These are phyloP conservation scores for Abrus pulchellus DNA, from an alignment of 306 rosid genomes.

Conservation along the genomic window DNA sequence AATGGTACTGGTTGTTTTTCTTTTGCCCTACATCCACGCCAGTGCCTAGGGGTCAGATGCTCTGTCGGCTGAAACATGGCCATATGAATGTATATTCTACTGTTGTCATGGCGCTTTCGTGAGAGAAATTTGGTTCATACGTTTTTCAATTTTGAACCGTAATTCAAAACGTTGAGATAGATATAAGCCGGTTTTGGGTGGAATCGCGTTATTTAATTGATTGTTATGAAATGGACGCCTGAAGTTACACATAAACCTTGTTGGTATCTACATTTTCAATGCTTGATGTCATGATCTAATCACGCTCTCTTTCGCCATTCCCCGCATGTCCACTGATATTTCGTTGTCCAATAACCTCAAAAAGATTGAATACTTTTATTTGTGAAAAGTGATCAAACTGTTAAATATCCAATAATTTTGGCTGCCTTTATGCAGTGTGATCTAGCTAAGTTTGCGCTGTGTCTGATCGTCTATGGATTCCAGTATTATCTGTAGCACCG, in stretches of 20 bases:
- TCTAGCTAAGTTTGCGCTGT: conserved; percentile 13
- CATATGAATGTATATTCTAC: neutral
- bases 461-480: neutral
- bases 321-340: conserved; percentile 6
- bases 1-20: neutral
- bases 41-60: neutral
- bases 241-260: neutral
- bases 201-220: neutral
- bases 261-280: neutral
- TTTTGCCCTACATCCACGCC: neutral
- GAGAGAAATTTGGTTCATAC: neutral
- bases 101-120: neutral
- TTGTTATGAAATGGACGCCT: conserved; percentile 24
- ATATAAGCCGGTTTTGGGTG: neutral
- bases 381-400: neutral
- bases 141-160: conserved; percentile 4
- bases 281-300: conserved; percentile 3
- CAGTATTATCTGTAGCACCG: neutral
- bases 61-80: conserved; percentile 5
- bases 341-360: conserved; percentile 26
- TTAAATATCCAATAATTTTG: neutral
- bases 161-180: conserved; percentile 15
- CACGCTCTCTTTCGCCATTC: neutral
- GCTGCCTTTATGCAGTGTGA: conserved; percentile 30
- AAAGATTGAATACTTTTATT: conserved; percentile 2